These are phyloP conservation scores for Trichocomaceae sp. DNA, from an alignment of 2,329 filamentous ascomycete species.

Conservation along the genomic window DNA sequence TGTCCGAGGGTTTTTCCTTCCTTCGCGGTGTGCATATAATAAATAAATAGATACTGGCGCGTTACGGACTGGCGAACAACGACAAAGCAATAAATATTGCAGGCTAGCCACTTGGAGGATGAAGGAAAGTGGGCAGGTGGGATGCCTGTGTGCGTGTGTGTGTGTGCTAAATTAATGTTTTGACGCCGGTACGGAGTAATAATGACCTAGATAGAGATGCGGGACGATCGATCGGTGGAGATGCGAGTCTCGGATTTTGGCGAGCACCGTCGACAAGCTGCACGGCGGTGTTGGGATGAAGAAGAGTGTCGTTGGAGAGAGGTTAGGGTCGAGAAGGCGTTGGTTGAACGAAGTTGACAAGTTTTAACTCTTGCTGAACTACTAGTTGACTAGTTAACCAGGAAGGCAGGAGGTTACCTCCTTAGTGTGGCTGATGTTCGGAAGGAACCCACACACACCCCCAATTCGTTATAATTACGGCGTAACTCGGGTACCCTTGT, in stretches of 20 bases:
- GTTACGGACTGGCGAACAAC: not conserved
- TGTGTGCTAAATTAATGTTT: too few relatives aligned
- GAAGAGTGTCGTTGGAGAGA: not conserved
- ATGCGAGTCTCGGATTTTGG: conserved; percentile 11
- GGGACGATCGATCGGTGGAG: conserved; percentile 21
- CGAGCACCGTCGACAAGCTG: conserved; percentile 11
- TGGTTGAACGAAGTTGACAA: not conserved
- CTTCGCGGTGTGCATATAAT: not conserved
- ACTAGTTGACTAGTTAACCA: too few relatives aligned
- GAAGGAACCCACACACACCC: conserved; percentile 6
- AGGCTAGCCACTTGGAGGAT: not conserved
- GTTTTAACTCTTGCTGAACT: not conserved
- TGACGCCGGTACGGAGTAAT: conserved; percentile 20
- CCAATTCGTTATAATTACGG: not conserved
- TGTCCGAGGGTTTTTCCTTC: not conserved
- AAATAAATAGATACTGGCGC: conserved; percentile 1
- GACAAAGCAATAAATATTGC: not conserved
- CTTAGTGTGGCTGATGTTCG: conserved; percentile 7
- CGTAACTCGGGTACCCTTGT: not conserved
- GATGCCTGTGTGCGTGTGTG: too few relatives aligned
- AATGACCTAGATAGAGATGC: conserved; percentile 36
- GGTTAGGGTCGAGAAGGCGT: not conserved
- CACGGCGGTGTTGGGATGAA: not conserved
- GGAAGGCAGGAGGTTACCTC: conserved; percentile 4
- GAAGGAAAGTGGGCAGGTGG: not conserved